Evolutionary conservation across 129 eudicot genomes (phyloP), one percentile per base, ranked within the genome.

Genomic region (Flaveria sonorensis): DNA sequence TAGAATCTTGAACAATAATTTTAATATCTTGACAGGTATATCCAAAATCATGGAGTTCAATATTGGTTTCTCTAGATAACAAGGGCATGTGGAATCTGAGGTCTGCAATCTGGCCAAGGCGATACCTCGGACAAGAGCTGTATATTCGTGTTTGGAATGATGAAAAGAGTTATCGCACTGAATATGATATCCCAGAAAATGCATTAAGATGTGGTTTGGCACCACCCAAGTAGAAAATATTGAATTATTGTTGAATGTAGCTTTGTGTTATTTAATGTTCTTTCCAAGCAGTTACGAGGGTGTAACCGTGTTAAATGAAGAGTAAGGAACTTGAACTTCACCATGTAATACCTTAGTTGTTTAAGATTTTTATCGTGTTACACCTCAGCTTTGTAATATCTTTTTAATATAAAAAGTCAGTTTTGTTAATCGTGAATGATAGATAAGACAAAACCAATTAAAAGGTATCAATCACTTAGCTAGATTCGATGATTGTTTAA

Each of bases 51-150:
- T 92, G 97, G 97, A 89, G 87, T 68, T 83, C 92, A 39, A 88
- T 92, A 51, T 75, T 87, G 56, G 93, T 86, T 67, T 89, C 97
- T 1, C 47, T 92, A 87, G 96, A 92, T 85, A 92, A 92, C 78
- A 86, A 92, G 79, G 97, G 97, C 0, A 89, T 92, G 87, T 92
- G 97, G 97, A 92, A 92, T 53, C 70, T 92, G 61, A 84, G 97
- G 76, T 92, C 97, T 70, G 87, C 93, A 77, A 87, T 69, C 3
- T 92, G 97, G 97, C 85, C 87, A 55, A 89, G 97, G 83, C 76
- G 83, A 53, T 88, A 89, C 73, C 45, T 92, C 18, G 97, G 97
- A 20, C 97, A 92, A 57, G 81, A 92, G 68, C 30, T 89, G 62
- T 92, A 92, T 79, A 4, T 86, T 16, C 81, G 86, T 65, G 93